These are phyloP conservation scores for Solanum pennellii DNA, from an alignment of 257 asterid species.

Conservation along the genomic window DNA sequence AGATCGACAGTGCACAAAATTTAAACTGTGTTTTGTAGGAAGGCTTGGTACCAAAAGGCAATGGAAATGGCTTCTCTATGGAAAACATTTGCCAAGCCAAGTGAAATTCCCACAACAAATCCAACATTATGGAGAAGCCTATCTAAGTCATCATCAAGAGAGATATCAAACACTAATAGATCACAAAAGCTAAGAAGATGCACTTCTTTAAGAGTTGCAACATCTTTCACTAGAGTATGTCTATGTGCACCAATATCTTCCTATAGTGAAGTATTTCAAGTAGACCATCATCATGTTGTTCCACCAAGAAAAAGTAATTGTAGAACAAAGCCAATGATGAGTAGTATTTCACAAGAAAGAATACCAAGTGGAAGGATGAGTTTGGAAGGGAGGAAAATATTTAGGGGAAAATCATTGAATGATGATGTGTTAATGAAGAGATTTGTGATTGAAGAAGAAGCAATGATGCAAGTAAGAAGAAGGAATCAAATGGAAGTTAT, in stretches of 20 bases:
- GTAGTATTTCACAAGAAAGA: slow-evolving; percentile 20
- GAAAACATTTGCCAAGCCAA: slow-evolving; percentile 43
- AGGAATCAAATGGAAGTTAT: slow-evolving; percentile 82
- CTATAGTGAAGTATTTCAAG: slow-evolving; percentile 63
- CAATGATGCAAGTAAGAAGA: slow-evolving; percentile 66
- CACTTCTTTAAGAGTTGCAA: slow-evolving; percentile 60
- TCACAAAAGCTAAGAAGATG: slow-evolving; percentile 52
- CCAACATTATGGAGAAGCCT: slow-evolving; percentile 40
- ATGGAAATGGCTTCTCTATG: slow-evolving; percentile 62
- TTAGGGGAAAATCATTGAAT: slow-evolving; percentile 67
- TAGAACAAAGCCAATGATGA: slow-evolving; percentile 29
- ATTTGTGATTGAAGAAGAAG: slow-evolving; percentile 81
- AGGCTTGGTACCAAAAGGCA: slow-evolving; percentile 90
- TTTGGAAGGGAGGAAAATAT: slow-evolving; percentile 58
- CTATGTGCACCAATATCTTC: slow-evolving; percentile 80
- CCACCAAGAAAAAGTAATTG: slow-evolving; percentile 71
- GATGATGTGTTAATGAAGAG: slow-evolving; percentile 85
- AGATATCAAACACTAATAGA: slow-evolving; percentile 11
- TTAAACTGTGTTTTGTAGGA: slow-evolving; percentile 27
- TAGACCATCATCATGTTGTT: slow-evolving; percentile 18
- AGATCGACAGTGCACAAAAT: background rate
- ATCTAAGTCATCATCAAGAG: slow-evolving; percentile 29
- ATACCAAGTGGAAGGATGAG: slow-evolving; percentile 62
- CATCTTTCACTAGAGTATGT: slow-evolving; percentile 73
- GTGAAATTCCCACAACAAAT: slow-evolving; percentile 29